Percentiles rank a stretch among this genome's conserved stretches.
Conservation (phyloP, 2,329 filamentous ascomycete species). For the Dactylellina drechsleri region DNA sequence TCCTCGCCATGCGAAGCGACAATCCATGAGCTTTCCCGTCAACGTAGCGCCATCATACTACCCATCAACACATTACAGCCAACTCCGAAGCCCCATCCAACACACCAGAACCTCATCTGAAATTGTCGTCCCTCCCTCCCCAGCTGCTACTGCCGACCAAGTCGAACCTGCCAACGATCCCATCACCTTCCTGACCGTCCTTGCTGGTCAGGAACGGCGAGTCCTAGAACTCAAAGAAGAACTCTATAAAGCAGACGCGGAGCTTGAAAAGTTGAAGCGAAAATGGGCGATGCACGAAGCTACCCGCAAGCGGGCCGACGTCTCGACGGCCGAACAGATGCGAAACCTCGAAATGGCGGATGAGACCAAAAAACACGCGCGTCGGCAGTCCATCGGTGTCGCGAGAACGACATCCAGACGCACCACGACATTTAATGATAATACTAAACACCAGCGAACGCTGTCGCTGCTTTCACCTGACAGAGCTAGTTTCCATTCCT, state of each 20-base stretch:
- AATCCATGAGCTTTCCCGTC: conserved; percentile 51
- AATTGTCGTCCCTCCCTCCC: conserved; percentile 9
- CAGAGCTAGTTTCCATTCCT: conserved; percentile 60
- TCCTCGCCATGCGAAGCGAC: conserved; percentile 42
- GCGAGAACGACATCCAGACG: conserved; percentile 59
- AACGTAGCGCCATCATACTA: conserved; percentile 48
- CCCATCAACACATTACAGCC: conserved; percentile 51
- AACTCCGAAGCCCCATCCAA: conserved; percentile 51
- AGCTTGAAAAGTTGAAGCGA: conserved; percentile 80
- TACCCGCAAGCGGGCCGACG: conserved; percentile 69
- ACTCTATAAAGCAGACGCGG: conserved; percentile 80
- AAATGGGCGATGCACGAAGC: conserved; percentile 83
- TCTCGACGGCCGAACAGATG: conserved; percentile 66
- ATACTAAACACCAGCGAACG: conserved; percentile 60
- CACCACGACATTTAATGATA: conserved; percentile 51
- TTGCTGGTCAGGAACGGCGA: conserved; percentile 89
- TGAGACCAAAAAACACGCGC: conserved; percentile 47
- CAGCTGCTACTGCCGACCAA: conserved; percentile 22
- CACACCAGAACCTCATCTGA: conserved; percentile 35
- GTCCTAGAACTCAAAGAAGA: conserved; percentile 93
- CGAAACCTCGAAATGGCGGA: conserved; percentile 67
- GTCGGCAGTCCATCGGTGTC: conserved; percentile 58
- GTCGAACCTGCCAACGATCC: conserved; percentile 63
- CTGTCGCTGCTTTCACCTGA: conserved; percentile 83
- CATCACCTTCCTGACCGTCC: conserved; percentile 81